Percentiles rank a stretch among this genome's conserved stretches.
phyloP scores from a whole-genome alignment of 768 basidiomycete genomes.

The Psilocybe subaeruginosa region DNA sequence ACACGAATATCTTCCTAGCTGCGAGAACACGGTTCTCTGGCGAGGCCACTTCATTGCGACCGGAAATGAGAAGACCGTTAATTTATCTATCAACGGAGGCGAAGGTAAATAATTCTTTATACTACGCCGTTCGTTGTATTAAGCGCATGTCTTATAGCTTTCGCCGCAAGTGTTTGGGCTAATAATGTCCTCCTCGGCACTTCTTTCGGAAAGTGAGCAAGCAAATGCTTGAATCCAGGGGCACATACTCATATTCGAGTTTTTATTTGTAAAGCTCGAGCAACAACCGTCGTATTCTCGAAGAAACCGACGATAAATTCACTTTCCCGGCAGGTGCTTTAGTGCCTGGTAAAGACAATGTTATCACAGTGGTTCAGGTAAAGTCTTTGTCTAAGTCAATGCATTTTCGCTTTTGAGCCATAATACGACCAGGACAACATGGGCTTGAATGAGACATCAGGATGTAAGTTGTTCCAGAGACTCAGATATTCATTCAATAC shows the following conservation, averaged over 20 bases:
- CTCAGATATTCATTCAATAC: neutral
- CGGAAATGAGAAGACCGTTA: constrained; percentile 62
- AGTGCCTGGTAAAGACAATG: constrained; percentile 59
- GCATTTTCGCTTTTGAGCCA: neutral
- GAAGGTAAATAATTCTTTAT: constrained; percentile 46
- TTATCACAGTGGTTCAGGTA: constrained; percentile 79
- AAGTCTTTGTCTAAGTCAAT: constrained; percentile 5
- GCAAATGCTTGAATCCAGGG: neutral
- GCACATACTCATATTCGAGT: neutral
- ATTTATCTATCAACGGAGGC: constrained; percentile 82
- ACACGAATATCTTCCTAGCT: constrained; percentile 44
- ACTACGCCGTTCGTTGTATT: neutral
- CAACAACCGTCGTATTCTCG: constrained; percentile 60
- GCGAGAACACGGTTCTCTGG: constrained; percentile 83
- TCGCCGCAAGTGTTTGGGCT: constrained; percentile 83
- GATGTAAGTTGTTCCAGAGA: constrained; percentile 34
- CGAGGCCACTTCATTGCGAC: constrained; percentile 76
- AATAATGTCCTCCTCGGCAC: constrained; percentile 74
- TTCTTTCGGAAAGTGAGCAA: constrained; percentile 70
- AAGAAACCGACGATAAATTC: constrained; percentile 72
- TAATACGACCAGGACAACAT: constrained; percentile 65
- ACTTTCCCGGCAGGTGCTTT: constrained; percentile 62
- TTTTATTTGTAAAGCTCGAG: constrained; percentile 51
- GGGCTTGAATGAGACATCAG: constrained; percentile 68
- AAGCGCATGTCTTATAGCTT: constrained; percentile 44